phyloP scores from a whole-genome alignment of 1,284 basidiomycete species.

The Ganoderma lucidum region DNA sequence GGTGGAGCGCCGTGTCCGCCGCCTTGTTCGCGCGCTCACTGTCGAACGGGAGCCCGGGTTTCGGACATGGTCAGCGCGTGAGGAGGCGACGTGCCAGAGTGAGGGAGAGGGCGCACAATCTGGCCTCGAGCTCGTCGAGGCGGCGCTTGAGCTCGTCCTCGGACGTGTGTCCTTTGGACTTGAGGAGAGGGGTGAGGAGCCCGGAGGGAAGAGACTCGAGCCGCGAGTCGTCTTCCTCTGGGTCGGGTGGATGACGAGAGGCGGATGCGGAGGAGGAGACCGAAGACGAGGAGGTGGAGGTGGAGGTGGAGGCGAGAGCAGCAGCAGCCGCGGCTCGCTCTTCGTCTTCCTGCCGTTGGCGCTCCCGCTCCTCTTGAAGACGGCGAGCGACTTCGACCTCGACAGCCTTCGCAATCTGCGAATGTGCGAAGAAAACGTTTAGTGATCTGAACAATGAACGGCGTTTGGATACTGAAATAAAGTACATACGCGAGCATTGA shows the following conservation, averaged over 20 bases:
- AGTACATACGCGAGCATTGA: conserved; percentile 67
- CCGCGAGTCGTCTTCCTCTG: conserved; percentile 16
- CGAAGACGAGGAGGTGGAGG: conserved; percentile 12
- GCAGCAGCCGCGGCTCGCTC: conserved; percentile 1
- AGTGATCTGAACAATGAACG: neutral
- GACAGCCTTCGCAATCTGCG: conserved; percentile 73
- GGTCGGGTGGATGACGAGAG: neutral
- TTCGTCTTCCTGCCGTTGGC: conserved; percentile 42
- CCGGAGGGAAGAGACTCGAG: conserved; percentile 54
- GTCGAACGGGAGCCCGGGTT: conserved; percentile 23
- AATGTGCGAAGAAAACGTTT: neutral
- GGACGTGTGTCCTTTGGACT: conserved; percentile 41
- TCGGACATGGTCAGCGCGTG: conserved; percentile 19
- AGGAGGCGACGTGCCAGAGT: conserved; percentile 10
- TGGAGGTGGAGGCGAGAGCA: conserved; percentile 9
- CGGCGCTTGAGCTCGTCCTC: conserved; percentile 70
- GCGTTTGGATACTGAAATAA: neutral
- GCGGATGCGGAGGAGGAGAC: conserved; percentile 14
- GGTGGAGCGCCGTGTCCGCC: conserved; percentile 62
- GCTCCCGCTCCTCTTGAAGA: conserved; percentile 62
- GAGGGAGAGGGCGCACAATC: conserved; percentile 58
- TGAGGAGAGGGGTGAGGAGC: conserved; percentile 66
- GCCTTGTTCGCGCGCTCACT: conserved; percentile 70
- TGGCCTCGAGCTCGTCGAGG: conserved; percentile 72
- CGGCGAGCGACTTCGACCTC: conserved; percentile 75